Evolutionary conservation across 2,329 filamentous ascomycete genomes (phyloP).

Genomic region (Sporothrix pallida): DNA sequence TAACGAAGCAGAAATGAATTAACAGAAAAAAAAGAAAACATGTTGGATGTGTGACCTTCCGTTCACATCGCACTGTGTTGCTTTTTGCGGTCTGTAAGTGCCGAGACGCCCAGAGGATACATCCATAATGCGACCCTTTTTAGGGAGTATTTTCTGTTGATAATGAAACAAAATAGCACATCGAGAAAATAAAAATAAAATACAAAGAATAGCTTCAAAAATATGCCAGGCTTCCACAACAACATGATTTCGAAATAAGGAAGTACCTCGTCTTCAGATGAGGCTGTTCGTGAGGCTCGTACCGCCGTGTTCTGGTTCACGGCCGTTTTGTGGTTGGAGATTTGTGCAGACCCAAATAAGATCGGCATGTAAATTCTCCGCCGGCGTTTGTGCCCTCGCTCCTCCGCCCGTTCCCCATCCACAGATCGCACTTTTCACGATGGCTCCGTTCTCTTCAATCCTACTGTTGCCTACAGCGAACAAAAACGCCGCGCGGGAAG

Average conservation of each 20-base stretch:
- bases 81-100: background rate
- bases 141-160: background rate
- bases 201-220: no score
- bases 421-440: background rate
- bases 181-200: no score
- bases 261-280: background rate
- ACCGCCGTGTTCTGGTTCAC: background rate
- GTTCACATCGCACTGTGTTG: slow-evolving; percentile 7
- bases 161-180: no score
- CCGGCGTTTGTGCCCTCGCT: slow-evolving; percentile 13
- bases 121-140: background rate
- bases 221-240: no score
- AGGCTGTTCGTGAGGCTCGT: background rate
- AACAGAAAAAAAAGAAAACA: background rate
- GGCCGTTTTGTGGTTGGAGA: background rate
- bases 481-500: slow-evolving; percentile 1
- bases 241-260: background rate
- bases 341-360: slow-evolving; percentile 15
- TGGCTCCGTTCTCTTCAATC: background rate
- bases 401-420: background rate
- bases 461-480: background rate
- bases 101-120: slow-evolving; percentile 3
- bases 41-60: background rate
- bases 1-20: background rate
- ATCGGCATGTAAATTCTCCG: slow-evolving; percentile 5